Conservation (phyloP, 345 rosid genomes). For the Populus pruinosa region DNA sequence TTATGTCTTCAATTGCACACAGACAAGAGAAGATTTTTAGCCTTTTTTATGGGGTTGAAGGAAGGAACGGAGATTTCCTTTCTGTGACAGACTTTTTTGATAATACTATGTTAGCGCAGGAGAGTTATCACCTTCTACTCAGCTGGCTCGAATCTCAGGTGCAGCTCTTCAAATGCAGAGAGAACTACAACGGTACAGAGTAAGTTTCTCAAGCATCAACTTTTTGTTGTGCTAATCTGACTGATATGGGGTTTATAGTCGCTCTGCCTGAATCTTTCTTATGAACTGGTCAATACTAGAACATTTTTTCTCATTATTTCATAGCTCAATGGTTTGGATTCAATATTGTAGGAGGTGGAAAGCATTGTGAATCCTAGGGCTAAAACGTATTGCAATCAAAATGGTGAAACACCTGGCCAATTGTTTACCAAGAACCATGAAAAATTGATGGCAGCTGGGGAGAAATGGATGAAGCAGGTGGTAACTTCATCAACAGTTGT, state of each 20-base stretch:
- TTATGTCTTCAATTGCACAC: conserved; percentile 13
- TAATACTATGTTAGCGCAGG: background rate
- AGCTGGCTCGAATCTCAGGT: background rate
- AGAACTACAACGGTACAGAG: too few species aligned
- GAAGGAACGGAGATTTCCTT: background rate
- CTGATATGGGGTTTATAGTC: conserved; percentile 10
- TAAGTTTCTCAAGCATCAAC: background rate
- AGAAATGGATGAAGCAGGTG: background rate
- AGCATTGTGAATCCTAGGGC: background rate
- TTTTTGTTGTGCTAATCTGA: conserved; percentile 11
- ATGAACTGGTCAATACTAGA: background rate
- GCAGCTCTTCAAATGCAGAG: background rate
- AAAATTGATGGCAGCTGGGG: background rate
- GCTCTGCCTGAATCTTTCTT: conserved; percentile 7
- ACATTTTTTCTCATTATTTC: background rate
- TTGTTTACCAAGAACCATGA: background rate
- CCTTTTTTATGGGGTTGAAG: background rate
- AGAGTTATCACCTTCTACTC: background rate
- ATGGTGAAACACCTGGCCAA: conserved; percentile 1
- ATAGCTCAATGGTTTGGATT: too few species aligned
- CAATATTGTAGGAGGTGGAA: background rate
- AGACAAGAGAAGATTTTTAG: conserved; percentile 10
- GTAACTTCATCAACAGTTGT: background rate
- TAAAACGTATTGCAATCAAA: background rate
- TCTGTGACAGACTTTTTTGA: background rate